Base-by-base conservation (phyloP, 768 basidiomycete genomes). In the Kwoniella sp. region DNA sequence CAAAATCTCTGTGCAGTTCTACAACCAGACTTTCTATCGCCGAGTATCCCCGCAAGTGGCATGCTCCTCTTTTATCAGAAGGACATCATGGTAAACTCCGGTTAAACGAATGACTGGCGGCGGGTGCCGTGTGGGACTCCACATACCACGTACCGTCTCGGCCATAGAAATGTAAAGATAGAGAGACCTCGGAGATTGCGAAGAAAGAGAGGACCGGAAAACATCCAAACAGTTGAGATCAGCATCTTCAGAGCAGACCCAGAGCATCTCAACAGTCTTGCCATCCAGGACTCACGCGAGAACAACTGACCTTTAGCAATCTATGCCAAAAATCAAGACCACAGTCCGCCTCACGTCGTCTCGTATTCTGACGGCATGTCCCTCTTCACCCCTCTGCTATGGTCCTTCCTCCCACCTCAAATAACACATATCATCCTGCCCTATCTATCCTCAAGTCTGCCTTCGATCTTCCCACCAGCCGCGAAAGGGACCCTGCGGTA, bases 391-490 rank as follows among this genome's bases (percentile, higher is more conserved):
- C 69, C 74, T 13, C 48, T 76, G 2, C 65, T 73, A 13, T 72
- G 67, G 56, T 65, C 66, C 2, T 68, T 77, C 40, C 63, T 73
- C 22, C 68, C 69, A 0, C 27, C 58, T 15, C 64, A 68, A 13
- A 53, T 72, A n/a, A 69, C 69, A 12, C 63, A 70, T 44, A 49
- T 60, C 19, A n/a, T 68, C 52, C 54, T 74, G 25, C 70, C 67
- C 2, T 60, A 64, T 33, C 64, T 70, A 36, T 60, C 65, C 3
- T 40, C 57, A 17, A 58, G 26, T 27, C 57, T 77, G 36, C 64
- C 78, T 30, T 37, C 44, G 37, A 37, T 74, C 55, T 67, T 73
- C 60, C 69, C 74, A n/a, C 55, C 67, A 30, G 24, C 63, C 10
- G 44, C 69, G 15, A 47, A 57, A 56, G 59, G 65, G 5, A 62